Percentiles rank a stretch among this genome's conserved stretches.
Evolutionary conservation across 179 eudicot genomes (phyloP).

Genomic region (Carnegiea gigantea): DNA sequence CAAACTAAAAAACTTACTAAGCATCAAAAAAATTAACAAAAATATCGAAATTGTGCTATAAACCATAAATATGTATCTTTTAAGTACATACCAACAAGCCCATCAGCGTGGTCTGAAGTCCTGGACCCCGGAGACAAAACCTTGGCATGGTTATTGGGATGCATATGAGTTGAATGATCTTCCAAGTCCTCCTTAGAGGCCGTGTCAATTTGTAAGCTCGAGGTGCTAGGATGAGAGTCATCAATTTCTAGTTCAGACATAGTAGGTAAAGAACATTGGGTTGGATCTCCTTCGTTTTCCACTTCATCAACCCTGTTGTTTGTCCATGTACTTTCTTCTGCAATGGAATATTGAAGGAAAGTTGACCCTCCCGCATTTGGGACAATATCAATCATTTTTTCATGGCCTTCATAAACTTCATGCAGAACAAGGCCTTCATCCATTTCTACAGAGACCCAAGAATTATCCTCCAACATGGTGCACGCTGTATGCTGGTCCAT

Average conservation of each 20-base stretch:
- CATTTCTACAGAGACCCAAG: conserved; percentile 27
- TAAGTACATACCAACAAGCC: conserved; percentile 56
- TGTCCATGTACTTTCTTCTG: conserved; percentile 31
- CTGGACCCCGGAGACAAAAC: conserved; percentile 34
- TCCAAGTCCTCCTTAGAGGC: conserved; percentile 44
- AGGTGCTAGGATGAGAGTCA: conserved; percentile 50
- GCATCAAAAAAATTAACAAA: background rate
- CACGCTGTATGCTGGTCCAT: conserved; percentile 21
- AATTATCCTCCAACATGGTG: conserved; percentile 26
- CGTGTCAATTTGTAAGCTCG: conserved; percentile 52
- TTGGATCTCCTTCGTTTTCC: conserved; percentile 42
- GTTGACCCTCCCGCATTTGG: conserved; percentile 27
- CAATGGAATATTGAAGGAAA: conserved; percentile 27
- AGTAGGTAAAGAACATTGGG: conserved; percentile 38
- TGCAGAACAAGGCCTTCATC: conserved; percentile 37
- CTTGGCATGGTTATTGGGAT: conserved; percentile 30
- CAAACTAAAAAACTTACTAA: background rate
- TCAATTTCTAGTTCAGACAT: conserved; percentile 61
- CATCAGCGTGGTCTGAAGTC: conserved; percentile 33
- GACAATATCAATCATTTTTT: conserved; percentile 19
- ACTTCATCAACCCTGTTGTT: conserved; percentile 31
- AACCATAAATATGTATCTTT: background rate
- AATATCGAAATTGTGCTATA: background rate
- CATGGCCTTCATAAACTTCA: conserved; percentile 31
- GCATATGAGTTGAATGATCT: conserved; percentile 35